These are phyloP conservation scores for Xylariaceae sp. DNA, from an alignment of 2,329 filamentous ascomycete species.

Conservation along the genomic window DNA sequence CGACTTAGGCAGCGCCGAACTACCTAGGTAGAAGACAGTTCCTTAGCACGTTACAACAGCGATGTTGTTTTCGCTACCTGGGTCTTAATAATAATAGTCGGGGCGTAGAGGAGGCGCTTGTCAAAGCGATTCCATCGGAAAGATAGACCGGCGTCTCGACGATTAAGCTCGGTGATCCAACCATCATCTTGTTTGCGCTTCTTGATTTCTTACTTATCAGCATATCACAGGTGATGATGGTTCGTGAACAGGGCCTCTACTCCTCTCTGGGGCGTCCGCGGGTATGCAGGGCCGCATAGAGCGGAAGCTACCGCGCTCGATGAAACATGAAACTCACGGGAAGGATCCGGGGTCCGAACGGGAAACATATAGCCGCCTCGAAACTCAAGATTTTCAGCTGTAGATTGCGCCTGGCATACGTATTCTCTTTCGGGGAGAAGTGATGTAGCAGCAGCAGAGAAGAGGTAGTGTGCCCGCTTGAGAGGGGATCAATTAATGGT, in stretches of 20 bases:
- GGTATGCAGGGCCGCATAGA: background rate
- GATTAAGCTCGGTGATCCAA: conserved; percentile 25
- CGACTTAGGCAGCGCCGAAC: too few species aligned
- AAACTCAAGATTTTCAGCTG: conserved; percentile 6
- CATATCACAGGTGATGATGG: conserved; percentile 6
- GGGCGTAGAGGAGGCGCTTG: conserved; percentile 20
- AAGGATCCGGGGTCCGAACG: conserved; percentile 14
- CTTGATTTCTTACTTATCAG: conserved; percentile 8
- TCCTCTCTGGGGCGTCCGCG: conserved; percentile 3
- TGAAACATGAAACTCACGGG: conserved; percentile 16
- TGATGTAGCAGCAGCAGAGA: background rate
- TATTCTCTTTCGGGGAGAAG: conserved; percentile 1
- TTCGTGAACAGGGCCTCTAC: conserved; percentile 10
- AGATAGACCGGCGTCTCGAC: conserved; percentile 29
- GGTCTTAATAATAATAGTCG: background rate
- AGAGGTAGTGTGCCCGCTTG: background rate
- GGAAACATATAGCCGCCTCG: conserved; percentile 14
- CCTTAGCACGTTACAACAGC: too few species aligned
- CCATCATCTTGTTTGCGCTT: conserved; percentile 19
- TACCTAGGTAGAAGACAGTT: too few species aligned
- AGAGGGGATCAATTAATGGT: background rate
- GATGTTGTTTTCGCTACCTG: too few species aligned
- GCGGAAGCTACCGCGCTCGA: conserved; percentile 9
- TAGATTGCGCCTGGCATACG: conserved; percentile 3
- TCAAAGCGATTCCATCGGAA: conserved; percentile 22